These are phyloP conservation scores for Cladophialophora immunda DNA, from an alignment of 2,329 filamentous ascomycete genomes.

Conservation along the genomic window DNA sequence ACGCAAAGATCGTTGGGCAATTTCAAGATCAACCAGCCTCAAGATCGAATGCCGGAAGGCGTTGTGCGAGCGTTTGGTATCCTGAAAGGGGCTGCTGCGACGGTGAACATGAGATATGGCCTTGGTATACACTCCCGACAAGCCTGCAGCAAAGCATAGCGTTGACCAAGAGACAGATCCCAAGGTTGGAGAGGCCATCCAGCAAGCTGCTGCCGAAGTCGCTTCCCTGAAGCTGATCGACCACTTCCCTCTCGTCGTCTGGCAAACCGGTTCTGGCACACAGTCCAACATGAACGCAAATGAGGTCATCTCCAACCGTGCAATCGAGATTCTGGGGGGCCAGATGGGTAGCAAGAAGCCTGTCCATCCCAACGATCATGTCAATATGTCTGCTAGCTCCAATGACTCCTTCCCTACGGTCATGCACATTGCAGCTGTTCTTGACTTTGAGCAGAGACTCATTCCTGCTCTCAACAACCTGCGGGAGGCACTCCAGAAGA, in stretches of 20 bases:
- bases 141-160: not conserved
- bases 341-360: constrained; percentile 96
- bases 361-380: constrained; percentile 98
- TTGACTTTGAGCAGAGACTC: constrained; percentile 87
- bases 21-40: constrained; percentile 99
- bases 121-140: constrained; percentile 64
- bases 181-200: constrained; percentile 89
- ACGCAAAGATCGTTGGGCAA: constrained; percentile 80
- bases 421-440: constrained; percentile 98
- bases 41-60: constrained; percentile 96
- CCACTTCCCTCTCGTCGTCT: constrained; percentile 98
- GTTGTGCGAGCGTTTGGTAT: constrained; percentile 95
- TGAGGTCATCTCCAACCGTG: constrained; percentile 99
- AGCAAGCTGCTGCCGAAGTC: constrained; percentile 93
- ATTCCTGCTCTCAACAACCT: constrained; percentile 84
- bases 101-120: constrained; percentile 93
- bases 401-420: constrained; percentile 99
- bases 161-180: constrained; percentile 67
- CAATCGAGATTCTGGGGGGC: constrained; percentile 96
- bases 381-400: constrained; percentile 98
- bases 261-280: constrained; percentile 98
- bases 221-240: constrained; percentile 92
- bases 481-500: constrained; percentile 82
- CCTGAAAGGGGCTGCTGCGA: constrained; percentile 93
- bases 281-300: constrained; percentile 99